A percentile compares a stretch with the other conserved stretches of the same genome.
These are phyloP conservation scores for Aspergillus melleus DNA, from an alignment of 2,329 filamentous ascomycete genomes.

Conservation along the genomic window DNA sequence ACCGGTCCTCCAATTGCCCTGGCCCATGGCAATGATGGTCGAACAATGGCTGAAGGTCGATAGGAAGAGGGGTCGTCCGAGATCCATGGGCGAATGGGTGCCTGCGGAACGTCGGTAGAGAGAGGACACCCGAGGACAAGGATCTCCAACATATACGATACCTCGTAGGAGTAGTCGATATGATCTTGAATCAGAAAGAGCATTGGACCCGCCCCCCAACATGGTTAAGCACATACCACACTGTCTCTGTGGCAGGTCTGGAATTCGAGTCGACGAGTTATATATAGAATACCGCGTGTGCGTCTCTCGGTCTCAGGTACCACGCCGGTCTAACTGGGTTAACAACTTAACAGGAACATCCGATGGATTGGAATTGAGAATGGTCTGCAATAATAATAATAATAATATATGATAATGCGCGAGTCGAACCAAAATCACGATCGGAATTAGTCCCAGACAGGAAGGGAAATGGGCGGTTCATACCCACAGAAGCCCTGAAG, in stretches of 20 bases:
- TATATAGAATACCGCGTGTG: neutral
- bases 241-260: neutral
- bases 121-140: neutral
- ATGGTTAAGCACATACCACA: neutral
- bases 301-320: neutral
- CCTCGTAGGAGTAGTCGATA: too few relatives aligned
- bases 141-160: neutral
- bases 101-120: neutral
- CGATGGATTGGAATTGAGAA: neutral
- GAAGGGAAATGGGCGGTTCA: conserved; percentile 16
- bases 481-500: conserved; percentile 30
- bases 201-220: neutral
- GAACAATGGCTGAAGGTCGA: neutral
- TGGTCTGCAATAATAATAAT: neutral
- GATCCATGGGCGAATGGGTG: neutral
- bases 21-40: neutral
- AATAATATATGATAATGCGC: neutral
- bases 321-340: neutral
- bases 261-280: neutral
- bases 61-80: neutral
- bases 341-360: too few relatives aligned
- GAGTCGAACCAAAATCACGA: neutral
- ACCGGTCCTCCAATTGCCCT: neutral
- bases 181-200: neutral
- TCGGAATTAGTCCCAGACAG: conserved; percentile 1